Evolutionary conservation across 2,329 filamentous ascomycete genomes (phyloP), one percentile per base, ranked within the genome.

Genomic region (Delphinella strobiligena): DNA sequence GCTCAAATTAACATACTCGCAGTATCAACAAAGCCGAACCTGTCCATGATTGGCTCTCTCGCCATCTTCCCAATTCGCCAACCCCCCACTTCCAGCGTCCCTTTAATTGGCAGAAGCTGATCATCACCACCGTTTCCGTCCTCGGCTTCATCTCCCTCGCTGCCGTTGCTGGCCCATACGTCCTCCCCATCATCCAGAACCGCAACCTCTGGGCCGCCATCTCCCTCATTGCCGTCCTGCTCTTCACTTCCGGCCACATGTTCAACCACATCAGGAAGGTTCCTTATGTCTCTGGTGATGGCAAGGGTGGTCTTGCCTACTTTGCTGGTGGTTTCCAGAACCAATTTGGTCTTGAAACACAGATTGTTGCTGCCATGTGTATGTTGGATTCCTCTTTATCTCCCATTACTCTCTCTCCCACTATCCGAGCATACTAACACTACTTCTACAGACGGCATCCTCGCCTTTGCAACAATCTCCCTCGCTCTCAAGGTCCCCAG

Each of bases 251-350:
- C 52, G 93, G 91, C 30, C 88, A 96, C 64, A 98, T 98, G 93
- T 98, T 93, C 73, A 98, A 96, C 62, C 88, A 95, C 57, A 98
- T 98, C 56, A 78, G 93, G 51, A 89, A 91, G 60, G 85, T 93
- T 2, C 91, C 91, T 2, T 98, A 98, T 53, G 86, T 96, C 22
- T 72, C 78, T 31, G 83, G 82, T 31, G 79, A 96, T 57, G 85
- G 86, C 29, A 78, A 74, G 40, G 91, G 91, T 14, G 87, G 87
- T 4, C 75, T 98, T 46, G 83, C 66, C 55, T 96, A 96, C 61
- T 91, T 98, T 61, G 85, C 89, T 3, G 72, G 73, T 30, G 89
- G 91, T 1, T 98, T 98, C 63, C 86, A 89, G 61, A 94, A 78
- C 59, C 91, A 98, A 59, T 87, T 81, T 54, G 91, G 91, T 11